phyloP scores from a whole-genome alignment of 2,329 filamentous ascomycete species.

The Penicillium sp. region DNA sequence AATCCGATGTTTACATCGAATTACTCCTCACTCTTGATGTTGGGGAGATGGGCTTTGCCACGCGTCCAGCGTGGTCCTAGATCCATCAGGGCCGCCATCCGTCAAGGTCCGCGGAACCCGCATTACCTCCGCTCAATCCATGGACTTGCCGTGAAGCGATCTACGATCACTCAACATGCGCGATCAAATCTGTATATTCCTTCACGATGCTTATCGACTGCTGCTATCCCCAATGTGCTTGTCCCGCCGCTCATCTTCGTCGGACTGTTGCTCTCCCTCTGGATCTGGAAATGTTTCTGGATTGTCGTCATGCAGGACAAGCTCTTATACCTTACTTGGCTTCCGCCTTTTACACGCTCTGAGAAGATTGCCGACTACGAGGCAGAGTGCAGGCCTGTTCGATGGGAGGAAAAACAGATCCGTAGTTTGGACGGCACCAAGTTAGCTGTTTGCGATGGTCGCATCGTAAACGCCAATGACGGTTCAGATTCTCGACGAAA shows the following conservation, averaged over 20 bases:
- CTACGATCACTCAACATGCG: background rate
- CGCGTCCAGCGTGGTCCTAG: background rate
- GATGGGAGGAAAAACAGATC: slow-evolving; percentile 58
- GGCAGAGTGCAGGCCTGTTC: slow-evolving; percentile 55
- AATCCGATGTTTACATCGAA: background rate
- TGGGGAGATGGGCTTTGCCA: background rate
- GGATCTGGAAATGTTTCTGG: slow-evolving; percentile 62
- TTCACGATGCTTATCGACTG: slow-evolving; percentile 16
- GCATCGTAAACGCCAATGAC: slow-evolving; percentile 48
- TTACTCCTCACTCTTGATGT: slow-evolving; percentile 1
- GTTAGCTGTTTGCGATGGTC: slow-evolving; percentile 59
- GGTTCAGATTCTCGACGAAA: slow-evolving; percentile 24
- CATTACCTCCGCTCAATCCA: background rate
- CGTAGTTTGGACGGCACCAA: slow-evolving; percentile 41
- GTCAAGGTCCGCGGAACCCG: background rate
- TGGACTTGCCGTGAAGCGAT: background rate
- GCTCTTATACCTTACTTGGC: slow-evolving; percentile 73
- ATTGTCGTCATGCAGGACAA: slow-evolving; percentile 73
- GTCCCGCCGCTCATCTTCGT: slow-evolving; percentile 63
- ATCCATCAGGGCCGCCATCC: background rate
- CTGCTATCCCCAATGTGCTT: slow-evolving; percentile 45
- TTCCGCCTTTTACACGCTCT: slow-evolving; percentile 64
- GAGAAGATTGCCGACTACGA: slow-evolving; percentile 64
- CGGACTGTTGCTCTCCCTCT: slow-evolving; percentile 61
- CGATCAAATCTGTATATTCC: background rate